phyloP scores from a whole-genome alignment of 2,329 filamentous ascomycete species.

The Neofusicoccum cordaticola region DNA sequence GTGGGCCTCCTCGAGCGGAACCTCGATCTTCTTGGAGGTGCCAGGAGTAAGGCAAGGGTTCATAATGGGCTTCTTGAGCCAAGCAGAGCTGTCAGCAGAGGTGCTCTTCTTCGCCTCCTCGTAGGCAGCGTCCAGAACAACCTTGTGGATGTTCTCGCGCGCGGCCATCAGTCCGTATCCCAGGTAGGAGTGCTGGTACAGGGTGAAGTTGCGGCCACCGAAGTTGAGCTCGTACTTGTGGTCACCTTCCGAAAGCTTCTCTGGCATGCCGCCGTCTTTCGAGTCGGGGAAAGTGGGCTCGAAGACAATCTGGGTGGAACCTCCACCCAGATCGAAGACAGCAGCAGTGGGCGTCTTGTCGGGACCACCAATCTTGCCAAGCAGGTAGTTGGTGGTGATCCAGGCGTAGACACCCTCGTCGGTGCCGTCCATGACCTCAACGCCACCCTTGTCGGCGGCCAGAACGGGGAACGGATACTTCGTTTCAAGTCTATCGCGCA shows the following conservation, averaged over 20 bases:
- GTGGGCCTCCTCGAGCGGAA: constrained; percentile 67
- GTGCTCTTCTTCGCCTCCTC: constrained; percentile 52
- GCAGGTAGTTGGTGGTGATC: constrained; percentile 98
- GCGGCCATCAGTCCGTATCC: constrained; percentile 96
- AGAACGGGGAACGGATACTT: constrained; percentile 94
- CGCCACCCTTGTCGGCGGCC: constrained; percentile 76
- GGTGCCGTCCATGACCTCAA: constrained; percentile 95
- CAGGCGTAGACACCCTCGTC: constrained; percentile 98
- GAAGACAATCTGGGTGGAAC: constrained; percentile 98
- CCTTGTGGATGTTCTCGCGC: constrained; percentile 77
- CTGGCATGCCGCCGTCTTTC: constrained; percentile 74
- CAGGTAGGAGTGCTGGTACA: constrained; percentile 98
- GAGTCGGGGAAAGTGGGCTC: constrained; percentile 84
- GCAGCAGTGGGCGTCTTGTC: constrained; percentile 89
- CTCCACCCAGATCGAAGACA: constrained; percentile 92
- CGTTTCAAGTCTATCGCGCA: constrained; percentile 78
- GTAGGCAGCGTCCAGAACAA: constrained; percentile 69
- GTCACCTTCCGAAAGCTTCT: constrained; percentile 80
- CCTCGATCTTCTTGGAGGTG: constrained; percentile 69
- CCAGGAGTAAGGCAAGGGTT: constrained; percentile 87
- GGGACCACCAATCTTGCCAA: constrained; percentile 93
- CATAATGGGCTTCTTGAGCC: constrained; percentile 67
- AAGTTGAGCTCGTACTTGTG: constrained; percentile 94
- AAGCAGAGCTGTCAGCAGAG: constrained; percentile 43
- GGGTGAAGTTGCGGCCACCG: constrained; percentile 82